Conservation (phyloP, 2,329 filamentous ascomycete genomes). For the Cladophialophora bantiana region DNA sequence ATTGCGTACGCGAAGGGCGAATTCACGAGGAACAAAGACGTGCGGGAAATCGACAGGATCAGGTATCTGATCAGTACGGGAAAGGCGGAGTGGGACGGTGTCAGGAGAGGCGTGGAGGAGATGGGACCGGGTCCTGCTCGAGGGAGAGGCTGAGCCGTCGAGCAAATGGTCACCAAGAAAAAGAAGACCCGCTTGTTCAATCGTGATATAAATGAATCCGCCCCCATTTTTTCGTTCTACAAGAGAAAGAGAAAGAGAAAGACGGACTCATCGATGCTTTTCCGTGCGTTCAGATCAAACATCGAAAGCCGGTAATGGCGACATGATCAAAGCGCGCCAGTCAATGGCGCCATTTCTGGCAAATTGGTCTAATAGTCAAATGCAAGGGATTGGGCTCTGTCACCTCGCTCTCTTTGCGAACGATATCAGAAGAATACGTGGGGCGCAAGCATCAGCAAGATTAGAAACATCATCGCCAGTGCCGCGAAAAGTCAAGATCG, state of each 20-base stretch:
- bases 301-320: not conserved
- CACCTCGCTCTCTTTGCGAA: not conserved
- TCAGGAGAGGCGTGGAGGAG: conserved; percentile 57
- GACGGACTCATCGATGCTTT: not conserved
- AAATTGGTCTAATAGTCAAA: not conserved
- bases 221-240: not conserved
- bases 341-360: not conserved
- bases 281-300: not conserved
- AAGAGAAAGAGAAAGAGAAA: not conserved
- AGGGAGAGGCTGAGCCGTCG: not conserved
- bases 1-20: conserved; percentile 53
- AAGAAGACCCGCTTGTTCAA: not conserved
- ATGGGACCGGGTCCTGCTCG: conserved; percentile 41
- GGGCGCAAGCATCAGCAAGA: not conserved
- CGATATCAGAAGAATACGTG: not conserved
- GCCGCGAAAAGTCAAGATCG: not conserved
- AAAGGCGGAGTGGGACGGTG: conserved; percentile 56
- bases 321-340: not conserved
- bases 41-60: conserved; percentile 54
- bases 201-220: not conserved
- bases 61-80: conserved; percentile 56
- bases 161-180: not conserved
- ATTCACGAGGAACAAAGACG: conserved; percentile 52
- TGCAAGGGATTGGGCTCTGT: not conserved
- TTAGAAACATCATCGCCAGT: not conserved